Evolutionary conservation across 176 grass and related monocot species (phyloP), one percentile per base, ranked within the genome.

Genomic region (Miscanthus lutarioriparius): DNA sequence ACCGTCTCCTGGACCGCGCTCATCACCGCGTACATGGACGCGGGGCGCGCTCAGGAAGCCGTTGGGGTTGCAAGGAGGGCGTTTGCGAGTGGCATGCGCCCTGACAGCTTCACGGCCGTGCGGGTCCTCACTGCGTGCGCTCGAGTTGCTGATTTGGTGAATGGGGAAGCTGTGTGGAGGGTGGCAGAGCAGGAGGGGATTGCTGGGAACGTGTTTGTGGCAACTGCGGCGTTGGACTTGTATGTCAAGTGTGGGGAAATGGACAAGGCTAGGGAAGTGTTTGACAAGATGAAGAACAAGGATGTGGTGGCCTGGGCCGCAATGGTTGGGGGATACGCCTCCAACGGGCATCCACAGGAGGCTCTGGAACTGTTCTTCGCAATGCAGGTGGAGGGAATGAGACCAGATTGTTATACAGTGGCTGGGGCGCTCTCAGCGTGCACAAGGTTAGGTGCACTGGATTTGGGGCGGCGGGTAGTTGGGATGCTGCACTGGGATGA

Each of bases 1-100:
- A 82, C 88, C 12, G 92, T 90, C 3, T 92, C 92, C 0, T 94
- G 87, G 89, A 94, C 92, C 8, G 90, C 92, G 38, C 90, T 94
- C 38, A 83, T 94, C 83, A 80, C 87, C 8, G 87, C 82, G 4
- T 94, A 92, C 78, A 89, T 91, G 70, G 72, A 73, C 75, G 43
- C 64, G 9, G 73, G 79, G 1, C 33, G 32, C 16, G 70, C 78
- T 64, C 19, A 49, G 7, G 80, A 91, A 5, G 87, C 82, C 25
- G 30, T 83, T 22, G 16, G 22, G 6, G 16, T 79, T 6, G 85
- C 85, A 1, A 73, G 47, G 74, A 19, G 30, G 9, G 88, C 84
- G 74, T 79, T 86, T 2, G 37, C 74, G 5, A 37, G n/a, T 2
- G 88, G 88, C 3, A 70, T 92, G 64, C 63, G 72, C 1, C 90